Base-by-base conservation (phyloP, 208 protist species). In the Angomonas ambiguus region DNA sequence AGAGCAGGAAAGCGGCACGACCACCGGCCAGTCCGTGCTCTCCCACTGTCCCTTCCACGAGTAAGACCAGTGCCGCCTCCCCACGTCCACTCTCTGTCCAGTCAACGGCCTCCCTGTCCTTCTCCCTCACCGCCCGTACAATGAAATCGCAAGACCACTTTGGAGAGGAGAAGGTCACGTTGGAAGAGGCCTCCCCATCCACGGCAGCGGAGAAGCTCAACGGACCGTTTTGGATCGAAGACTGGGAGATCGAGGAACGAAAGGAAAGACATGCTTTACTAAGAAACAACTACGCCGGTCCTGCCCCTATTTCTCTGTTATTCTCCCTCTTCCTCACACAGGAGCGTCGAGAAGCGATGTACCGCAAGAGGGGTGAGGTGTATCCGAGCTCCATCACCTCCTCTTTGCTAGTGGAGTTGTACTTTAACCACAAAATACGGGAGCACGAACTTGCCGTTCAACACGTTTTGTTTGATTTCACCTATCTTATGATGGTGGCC, bases 401-500 rank as follows among this genome's bases (percentile, higher is more conserved):
- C 24, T n/a, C 20, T 33, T 0, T 24, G 38, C 51, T 79, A 5
- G n/a, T 63, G 33, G 65, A 56, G 11, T 41, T 32, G 0, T 79
- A 79, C 58, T 80, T 77, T 48, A 28, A 51, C 27, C 55, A 65
- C 30, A 63, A 78, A 32, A 57, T 77, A 2, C 42, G 69, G 60
- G 45, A 73, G 42, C 74, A 91, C 65, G 11, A 69, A 25, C 67
- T 60, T 24, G 55, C 60, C 42, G 49, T 85, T 30, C 57, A 75
- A 30, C 72, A 87, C 67, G 30, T 70, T n/a, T 20, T 69, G 22
- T 93, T 89, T 65, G 72, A 89, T 51, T 22, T 63, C 11, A 49
- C 79, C n/a, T 91, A 93, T 69, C 45, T 60, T 42, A 41, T 58
- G 27, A 59, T 84, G 53, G 79, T 91, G 2, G 87, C 70, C 1